These are phyloP conservation scores for Geosmithia flava DNA, from an alignment of 2,329 filamentous ascomycete species.

Conservation along the genomic window DNA sequence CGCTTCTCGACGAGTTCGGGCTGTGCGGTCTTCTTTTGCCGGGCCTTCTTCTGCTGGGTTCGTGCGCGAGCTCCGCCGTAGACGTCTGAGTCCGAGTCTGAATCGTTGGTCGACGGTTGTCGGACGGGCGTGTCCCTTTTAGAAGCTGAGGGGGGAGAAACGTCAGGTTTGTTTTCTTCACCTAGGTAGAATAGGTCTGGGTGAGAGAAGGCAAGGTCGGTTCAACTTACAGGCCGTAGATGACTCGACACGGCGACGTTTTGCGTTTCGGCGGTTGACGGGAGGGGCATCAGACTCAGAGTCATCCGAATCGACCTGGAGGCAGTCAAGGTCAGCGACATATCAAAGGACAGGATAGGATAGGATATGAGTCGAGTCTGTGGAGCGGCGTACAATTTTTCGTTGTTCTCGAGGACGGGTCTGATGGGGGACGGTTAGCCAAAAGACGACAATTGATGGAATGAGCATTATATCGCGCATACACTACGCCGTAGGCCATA, in stretches of 20 bases:
- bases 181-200: not conserved
- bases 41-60: slow-evolving; percentile 62
- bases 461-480: not conserved
- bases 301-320: slow-evolving; percentile 40
- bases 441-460: not conserved
- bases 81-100: slow-evolving; percentile 57
- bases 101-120: slow-evolving; percentile 43
- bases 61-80: slow-evolving; percentile 69
- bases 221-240: slow-evolving; percentile 47
- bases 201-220: not conserved
- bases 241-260: slow-evolving; percentile 55
- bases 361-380: not conserved
- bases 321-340: not conserved
- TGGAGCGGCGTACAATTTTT: slow-evolving; percentile 37
- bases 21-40: slow-evolving; percentile 57
- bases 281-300: slow-evolving; percentile 61
- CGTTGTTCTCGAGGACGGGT: slow-evolving; percentile 44
- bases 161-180: not conserved
- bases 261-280: slow-evolving; percentile 45
- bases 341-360: not conserved
- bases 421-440: slow-evolving; percentile 25
- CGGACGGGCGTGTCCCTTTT: slow-evolving; percentile 45
- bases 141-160: slow-evolving; percentile 30
- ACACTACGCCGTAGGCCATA: slow-evolving; percentile 92
- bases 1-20: slow-evolving; percentile 67